Conservation (phyloP, 192 early-diverging fungal genomes). For the Ramicandelaber brevisporus region DNA sequence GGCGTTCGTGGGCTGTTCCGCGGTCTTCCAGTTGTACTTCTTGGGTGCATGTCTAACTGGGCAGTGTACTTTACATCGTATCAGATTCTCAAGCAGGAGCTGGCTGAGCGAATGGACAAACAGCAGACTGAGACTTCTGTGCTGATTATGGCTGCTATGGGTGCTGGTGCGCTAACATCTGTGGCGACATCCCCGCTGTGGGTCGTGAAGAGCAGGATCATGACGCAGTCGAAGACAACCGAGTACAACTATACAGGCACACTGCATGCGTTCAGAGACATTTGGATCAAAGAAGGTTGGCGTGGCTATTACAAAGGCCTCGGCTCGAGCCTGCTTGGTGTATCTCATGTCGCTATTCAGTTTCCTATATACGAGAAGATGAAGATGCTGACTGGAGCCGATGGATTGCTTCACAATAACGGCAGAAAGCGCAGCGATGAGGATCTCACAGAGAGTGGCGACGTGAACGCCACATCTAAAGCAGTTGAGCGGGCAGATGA, state of each 20-base stretch:
- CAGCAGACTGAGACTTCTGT: constrained; percentile 18
- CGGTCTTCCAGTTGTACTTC: constrained; percentile 63
- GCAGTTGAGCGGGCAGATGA: neutral
- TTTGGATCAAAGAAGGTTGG: constrained; percentile 46
- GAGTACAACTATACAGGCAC: constrained; percentile 64
- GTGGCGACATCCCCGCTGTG: constrained; percentile 69
- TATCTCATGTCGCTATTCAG: constrained; percentile 77
- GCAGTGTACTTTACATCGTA: constrained; percentile 84
- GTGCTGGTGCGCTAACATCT: constrained; percentile 53
- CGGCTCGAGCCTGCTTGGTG: constrained; percentile 71
- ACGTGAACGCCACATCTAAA: neutral
- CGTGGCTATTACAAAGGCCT: constrained; percentile 80
- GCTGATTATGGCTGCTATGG: constrained; percentile 66
- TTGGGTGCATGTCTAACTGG: constrained; percentile 76
- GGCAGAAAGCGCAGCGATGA: neutral
- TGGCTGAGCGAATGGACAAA: constrained; percentile 3
- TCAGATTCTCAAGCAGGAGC: constrained; percentile 39
- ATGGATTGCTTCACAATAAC: neutral
- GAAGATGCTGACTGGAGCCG: constrained; percentile 22
- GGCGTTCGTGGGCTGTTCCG: constrained; percentile 72
- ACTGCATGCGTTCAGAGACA: constrained; percentile 50
- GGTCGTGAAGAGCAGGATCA: constrained; percentile 77
- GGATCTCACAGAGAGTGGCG: constrained; percentile 3
- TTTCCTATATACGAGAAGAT: constrained; percentile 91
- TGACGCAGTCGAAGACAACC: constrained; percentile 53